Percentiles rank a stretch among this genome's conserved stretches.
Conservation (phyloP, 2,329 filamentous ascomycete genomes). For the Aspergillus alliaceus region DNA sequence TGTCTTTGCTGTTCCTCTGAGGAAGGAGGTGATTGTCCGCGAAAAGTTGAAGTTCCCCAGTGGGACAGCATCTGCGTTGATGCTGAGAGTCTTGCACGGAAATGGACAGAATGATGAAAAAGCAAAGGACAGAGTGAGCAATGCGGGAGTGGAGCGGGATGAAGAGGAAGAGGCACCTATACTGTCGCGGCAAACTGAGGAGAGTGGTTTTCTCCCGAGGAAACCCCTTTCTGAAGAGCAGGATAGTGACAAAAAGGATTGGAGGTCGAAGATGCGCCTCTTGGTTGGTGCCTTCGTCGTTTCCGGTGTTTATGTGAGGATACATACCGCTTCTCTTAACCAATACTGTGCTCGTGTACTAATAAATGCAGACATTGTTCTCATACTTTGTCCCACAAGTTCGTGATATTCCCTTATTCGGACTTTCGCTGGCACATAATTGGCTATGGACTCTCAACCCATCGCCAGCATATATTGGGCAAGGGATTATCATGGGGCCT, state of each 20-base stretch:
- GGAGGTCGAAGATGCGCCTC: slow-evolving; percentile 62
- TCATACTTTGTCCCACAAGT: slow-evolving; percentile 89
- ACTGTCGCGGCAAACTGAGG: slow-evolving; percentile 33
- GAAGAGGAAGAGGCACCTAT: slow-evolving; percentile 32
- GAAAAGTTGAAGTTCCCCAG: slow-evolving; percentile 94
- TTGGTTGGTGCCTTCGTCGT: slow-evolving; percentile 60
- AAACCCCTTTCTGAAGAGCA: slow-evolving; percentile 36
- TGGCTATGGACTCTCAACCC: slow-evolving; percentile 98
- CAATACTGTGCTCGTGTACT: slow-evolving; percentile 1
- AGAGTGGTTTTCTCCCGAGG: slow-evolving; percentile 53
- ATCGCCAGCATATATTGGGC: slow-evolving; percentile 93
- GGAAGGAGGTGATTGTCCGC: slow-evolving; percentile 86
- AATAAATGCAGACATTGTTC: slow-evolving; percentile 65
- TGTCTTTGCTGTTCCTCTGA: slow-evolving; percentile 87
- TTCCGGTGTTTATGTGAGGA: slow-evolving; percentile 55
- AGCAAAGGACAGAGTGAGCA: slow-evolving; percentile 23
- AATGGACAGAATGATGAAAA: slow-evolving; percentile 46
- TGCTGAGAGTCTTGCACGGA: slow-evolving; percentile 88
- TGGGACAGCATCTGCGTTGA: slow-evolving; percentile 89
- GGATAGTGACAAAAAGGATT: slow-evolving; percentile 49
- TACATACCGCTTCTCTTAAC: slow-evolving; percentile 4
- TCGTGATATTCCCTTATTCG: slow-evolving; percentile 84
- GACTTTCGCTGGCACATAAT: slow-evolving; percentile 66
- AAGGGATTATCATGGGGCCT: slow-evolving; percentile 98
- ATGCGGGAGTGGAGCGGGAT: slow-evolving; percentile 16